Evolutionary conservation across 2,329 filamentous ascomycete species (phyloP).

Genomic region (Penicillium olsonii): DNA sequence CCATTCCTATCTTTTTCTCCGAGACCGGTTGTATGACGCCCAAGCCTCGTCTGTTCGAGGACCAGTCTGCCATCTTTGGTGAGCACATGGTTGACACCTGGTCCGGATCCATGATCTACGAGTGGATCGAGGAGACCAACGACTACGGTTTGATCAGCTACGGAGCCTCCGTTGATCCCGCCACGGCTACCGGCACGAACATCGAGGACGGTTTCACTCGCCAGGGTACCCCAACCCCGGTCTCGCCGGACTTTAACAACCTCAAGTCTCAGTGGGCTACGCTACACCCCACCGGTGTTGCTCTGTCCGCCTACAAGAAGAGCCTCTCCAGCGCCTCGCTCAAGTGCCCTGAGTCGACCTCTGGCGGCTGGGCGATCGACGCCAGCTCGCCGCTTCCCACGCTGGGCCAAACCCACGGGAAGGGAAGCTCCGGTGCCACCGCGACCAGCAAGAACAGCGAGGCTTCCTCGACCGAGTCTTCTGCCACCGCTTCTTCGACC

Average conservation of each 20-base stretch:
- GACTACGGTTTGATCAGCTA: slow-evolving; percentile 81
- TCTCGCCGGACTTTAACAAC: slow-evolving; percentile 76
- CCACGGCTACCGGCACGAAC: slow-evolving; percentile 55
- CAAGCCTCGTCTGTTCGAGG: slow-evolving; percentile 47
- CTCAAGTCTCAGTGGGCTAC: slow-evolving; percentile 75
- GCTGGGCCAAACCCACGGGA: slow-evolving; percentile 56
- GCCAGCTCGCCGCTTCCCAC: slow-evolving; percentile 70
- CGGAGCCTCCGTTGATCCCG: slow-evolving; percentile 59
- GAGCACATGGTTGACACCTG: slow-evolving; percentile 67
- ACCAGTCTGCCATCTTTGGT: slow-evolving; percentile 77
- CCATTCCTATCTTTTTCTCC: slow-evolving; percentile 85
- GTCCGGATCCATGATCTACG: slow-evolving; percentile 82
- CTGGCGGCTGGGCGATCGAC: slow-evolving; percentile 71
- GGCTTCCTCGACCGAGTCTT: slow-evolving; percentile 4
- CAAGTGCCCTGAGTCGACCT: slow-evolving; percentile 69
- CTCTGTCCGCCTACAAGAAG: slow-evolving; percentile 65
- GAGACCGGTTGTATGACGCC: slow-evolving; percentile 77
- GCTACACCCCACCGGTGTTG: slow-evolving; percentile 68
- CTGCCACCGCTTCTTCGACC: slow-evolving; percentile 3
- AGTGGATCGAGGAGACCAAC: slow-evolving; percentile 86
- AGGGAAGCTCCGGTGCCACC: slow-evolving; percentile 10
- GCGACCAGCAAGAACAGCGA: slow-evolving; percentile 13
- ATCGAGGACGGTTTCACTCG: slow-evolving; percentile 68
- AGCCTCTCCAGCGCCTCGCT: slow-evolving; percentile 63
- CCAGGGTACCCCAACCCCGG: slow-evolving; percentile 71